Base-by-base conservation (phyloP, 2,329 filamentous ascomycete genomes). In the Clarireedia hainanense region DNA sequence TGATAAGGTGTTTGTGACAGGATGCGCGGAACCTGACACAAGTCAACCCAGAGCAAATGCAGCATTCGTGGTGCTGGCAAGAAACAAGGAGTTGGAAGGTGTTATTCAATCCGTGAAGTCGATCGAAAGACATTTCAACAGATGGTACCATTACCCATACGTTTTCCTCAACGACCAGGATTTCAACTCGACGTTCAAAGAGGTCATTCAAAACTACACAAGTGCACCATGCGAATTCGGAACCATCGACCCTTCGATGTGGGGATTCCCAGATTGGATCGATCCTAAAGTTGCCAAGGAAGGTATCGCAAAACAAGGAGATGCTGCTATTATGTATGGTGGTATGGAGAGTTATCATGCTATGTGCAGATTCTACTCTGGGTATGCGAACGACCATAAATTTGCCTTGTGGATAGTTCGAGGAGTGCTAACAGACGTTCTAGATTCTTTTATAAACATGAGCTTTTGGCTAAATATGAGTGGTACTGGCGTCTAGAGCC, bases 401-500 rank as follows among this genome's bases (percentile, higher is more conserved):
- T 10, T 24, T 40, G 24, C 14, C 24, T 42, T 49, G 51, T 10
- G 14, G 20, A 23, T 6, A 5, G 27, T n/a, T 34, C 23, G 39
- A 20, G 9, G 26, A 47, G 26, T 52, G 47, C 59, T 66, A 57
- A 65, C 63, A 47, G 43, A 20, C 17, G 12, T 36, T 26, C 40
- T 57, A 85, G 90, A 45, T 94, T 95, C 74, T 99, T 99, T 75
- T 99, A 94, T 78, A 96, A 96, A 72, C 94, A 99, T 70, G 88
- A 91, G 61, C 81, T 97, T 36, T 81, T 99, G 47, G 82, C 88
- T 69, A 97, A 97, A 73, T 99, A 97, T 74, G 91, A 97, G 70
- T 99, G 94, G 94, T 99, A 99, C 77, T 99, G 94, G 94, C 90
- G 94, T 61, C 78, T 99, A 65, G 94, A 99, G 79, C 94, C 94